Base-by-base conservation (phyloP, 495 filamentous ascomycete species). In the Tuber aestivum region DNA sequence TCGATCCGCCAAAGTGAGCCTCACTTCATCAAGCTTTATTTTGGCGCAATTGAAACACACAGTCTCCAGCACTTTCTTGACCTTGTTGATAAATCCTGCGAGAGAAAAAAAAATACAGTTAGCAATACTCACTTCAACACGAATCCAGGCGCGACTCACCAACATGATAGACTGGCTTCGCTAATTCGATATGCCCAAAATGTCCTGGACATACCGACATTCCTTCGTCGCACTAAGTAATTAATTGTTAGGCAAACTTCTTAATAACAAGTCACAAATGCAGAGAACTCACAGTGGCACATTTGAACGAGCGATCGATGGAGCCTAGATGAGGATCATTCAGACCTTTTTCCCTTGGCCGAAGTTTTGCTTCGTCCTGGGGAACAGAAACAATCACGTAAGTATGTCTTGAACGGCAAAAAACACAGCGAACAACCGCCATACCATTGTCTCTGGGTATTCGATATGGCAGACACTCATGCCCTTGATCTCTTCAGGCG, bases 21-120 rank as follows among this genome's bases (percentile, higher is more conserved):
- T 93, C 89, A 97, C 95, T 90, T 91, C 91, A 88, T 97, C 94
- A 83, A 92, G 90, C 85, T 95, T 88, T 79, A 98, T 92, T 88
- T 93, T 97, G 84, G 94, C 93, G 87, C 95, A 99, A 85, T 95
- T 97, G 85, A 95, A 94, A 88, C 95, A 99, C 82, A 98, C 94
- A 44, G 92, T 94, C 88, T 99, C 95, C 79, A 99, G 87, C 75
- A 99, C 87, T 87, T 97, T 98, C 89, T 99, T 98, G 82, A 94
- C 93, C 85, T 97, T 97, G 78, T 91, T 94, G 85, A 99, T 90
- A 85, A 97, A 99, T 78, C 95, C 91, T 92, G 79, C 18, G 75
- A 56, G 3, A n/a, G 48, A n/a, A 27, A 21, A 61, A 50, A 74
- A 21, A 74, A 21, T 75, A 88, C 76, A 87, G 84, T 75, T 75